Conservation (phyloP, 331 rosid genomes). For the Pyracantha coccinea region DNA sequence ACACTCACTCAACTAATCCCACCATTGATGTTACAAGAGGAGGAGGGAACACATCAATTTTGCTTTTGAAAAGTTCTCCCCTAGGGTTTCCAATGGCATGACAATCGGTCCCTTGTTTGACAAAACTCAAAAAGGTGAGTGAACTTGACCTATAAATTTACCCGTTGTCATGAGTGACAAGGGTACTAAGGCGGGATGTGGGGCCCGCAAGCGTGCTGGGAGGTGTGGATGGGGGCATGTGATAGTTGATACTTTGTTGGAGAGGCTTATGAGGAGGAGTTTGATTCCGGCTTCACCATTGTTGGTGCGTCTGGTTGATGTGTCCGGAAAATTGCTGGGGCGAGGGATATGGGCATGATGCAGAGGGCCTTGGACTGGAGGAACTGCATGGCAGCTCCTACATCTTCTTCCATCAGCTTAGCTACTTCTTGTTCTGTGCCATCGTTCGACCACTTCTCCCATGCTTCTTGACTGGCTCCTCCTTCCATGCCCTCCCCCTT, state of each 20-base stretch:
- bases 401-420: conserved; percentile 95
- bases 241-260: conserved; percentile 3
- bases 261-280: conserved; percentile 46
- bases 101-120: conserved; percentile 33
- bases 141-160: background rate
- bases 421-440: conserved; percentile 97
- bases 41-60: conserved; percentile 24
- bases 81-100: conserved; percentile 29
- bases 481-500: conserved; percentile 68
- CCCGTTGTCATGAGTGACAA: conserved; percentile 11
- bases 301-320: conserved; percentile 52
- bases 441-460: conserved; percentile 93
- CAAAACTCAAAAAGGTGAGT: conserved; percentile 25
- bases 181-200: conserved; percentile 10
- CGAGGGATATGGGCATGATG: conserved; percentile 95
- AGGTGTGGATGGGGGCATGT: conserved; percentile 12
- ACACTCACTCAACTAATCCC: conserved; percentile 48
- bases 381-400: conserved; percentile 97
- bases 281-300: conserved; percentile 63
- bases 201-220: conserved; percentile 11
- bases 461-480: conserved; percentile 51
- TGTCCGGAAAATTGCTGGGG: conserved; percentile 77
- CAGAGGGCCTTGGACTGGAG: conserved; percentile 97
- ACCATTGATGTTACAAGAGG: conserved; percentile 35
- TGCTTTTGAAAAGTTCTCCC: conserved; percentile 28